Evolutionary conservation across 306 rosid species (phyloP).

Genomic region (Purshia tridentata): DNA sequence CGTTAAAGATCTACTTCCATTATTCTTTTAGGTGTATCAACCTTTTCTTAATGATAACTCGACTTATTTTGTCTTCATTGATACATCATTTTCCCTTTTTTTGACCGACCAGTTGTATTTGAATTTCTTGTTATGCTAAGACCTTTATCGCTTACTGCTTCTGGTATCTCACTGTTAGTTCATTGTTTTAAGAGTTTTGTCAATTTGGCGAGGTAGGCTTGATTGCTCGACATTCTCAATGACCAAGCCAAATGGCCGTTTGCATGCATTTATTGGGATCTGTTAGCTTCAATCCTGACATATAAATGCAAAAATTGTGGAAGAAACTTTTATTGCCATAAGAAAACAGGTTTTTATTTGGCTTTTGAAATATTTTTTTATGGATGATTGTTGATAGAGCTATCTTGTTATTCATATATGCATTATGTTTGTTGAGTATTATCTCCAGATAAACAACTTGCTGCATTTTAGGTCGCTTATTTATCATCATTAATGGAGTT

Average conservation of each 20-base stretch:
- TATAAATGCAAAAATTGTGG: neutral
- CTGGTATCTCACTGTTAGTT: neutral
- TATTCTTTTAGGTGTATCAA: neutral
- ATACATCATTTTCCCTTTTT: neutral
- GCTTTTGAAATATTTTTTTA: neutral
- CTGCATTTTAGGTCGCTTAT: neutral
- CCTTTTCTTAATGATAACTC: neutral
- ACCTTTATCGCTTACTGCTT: slow-evolving; percentile 9
- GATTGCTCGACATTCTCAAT: neutral
- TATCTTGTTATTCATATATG: neutral
- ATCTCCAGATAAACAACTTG: neutral
- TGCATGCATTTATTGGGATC: neutral
- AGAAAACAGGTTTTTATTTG: neutral
- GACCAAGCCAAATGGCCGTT: neutral
- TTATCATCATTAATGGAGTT: neutral
- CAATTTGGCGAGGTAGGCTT: neutral
- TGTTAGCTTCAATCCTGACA: neutral
- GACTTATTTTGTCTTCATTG: neutral
- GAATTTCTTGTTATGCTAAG: neutral
- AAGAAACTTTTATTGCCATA: neutral
- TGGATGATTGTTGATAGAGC: neutral
- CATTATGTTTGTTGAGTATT: neutral
- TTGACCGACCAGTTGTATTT: neutral
- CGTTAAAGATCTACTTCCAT: neutral
- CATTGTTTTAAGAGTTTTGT: neutral